A percentile compares a stretch with the other conserved stretches of the same genome.
phyloP scores from a whole-genome alignment of 2,329 filamentous ascomycete genomes.

The Pyrenophora seminiperda region DNA sequence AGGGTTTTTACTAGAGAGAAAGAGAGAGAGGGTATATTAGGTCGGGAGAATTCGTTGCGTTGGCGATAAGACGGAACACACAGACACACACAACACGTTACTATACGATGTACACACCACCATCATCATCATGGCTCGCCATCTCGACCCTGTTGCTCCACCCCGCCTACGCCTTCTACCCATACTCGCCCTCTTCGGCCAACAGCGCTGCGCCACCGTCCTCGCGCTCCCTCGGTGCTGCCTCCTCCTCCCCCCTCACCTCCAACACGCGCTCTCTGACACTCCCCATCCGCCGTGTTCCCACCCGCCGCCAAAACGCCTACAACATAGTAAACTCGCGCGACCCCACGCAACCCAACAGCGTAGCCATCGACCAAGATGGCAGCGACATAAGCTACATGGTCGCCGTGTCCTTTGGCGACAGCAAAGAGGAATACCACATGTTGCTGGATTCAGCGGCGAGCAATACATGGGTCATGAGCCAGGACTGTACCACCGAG shows the following conservation, averaged over 20 bases:
- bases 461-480: constrained; percentile 82
- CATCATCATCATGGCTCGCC: no score
- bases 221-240: not conserved
- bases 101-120: no score
- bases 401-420: constrained; percentile 56
- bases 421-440: constrained; percentile 56
- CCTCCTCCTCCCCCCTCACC: not conserved
- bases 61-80: no score
- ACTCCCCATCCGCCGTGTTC: constrained; percentile 38
- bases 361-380: constrained; percentile 59
- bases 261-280: constrained; percentile 19
- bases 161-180: no score
- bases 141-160: no score
- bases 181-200: no score
- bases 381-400: constrained; percentile 62
- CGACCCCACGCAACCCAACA: constrained; percentile 48
- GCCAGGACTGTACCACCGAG: constrained; percentile 66
- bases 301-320: constrained; percentile 53
- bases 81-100: no score
- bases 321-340: constrained; percentile 51
- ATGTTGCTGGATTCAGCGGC: constrained; percentile 62
- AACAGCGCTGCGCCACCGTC: no score
- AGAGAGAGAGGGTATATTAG: no score
- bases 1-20: no score
- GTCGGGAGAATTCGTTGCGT: no score